These are phyloP conservation scores for Cladosporium cucumerinum DNA, from an alignment of 2,329 filamentous ascomycete genomes.

Conservation along the genomic window DNA sequence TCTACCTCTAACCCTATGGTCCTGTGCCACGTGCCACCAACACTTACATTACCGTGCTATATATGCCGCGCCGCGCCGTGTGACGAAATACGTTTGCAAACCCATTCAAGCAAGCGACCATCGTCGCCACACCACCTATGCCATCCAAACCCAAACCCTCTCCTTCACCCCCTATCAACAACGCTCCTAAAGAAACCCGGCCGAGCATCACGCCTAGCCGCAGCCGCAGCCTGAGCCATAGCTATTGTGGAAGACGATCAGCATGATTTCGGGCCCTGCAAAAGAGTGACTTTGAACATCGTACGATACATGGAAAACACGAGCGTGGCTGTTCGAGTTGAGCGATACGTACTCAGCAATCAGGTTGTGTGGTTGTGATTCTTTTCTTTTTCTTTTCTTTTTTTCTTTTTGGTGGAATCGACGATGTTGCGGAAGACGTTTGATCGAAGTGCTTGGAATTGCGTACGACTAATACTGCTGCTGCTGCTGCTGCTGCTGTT, in stretches of 20 bases:
- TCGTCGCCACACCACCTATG: not conserved
- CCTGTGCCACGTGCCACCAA: not conserved
- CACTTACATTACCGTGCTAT: not conserved
- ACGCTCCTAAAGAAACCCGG: not conserved
- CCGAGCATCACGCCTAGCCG: not conserved
- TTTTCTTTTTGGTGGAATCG: not conserved
- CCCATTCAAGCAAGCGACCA: too few relatives aligned
- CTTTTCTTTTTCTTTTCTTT: not conserved
- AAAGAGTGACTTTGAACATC: not conserved
- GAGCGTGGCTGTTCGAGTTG: not conserved
- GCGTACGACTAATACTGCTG: too few relatives aligned
- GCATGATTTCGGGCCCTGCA: not conserved
- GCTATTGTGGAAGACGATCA: not conserved
- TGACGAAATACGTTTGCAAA: too few relatives aligned
- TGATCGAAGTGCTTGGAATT: not conserved
- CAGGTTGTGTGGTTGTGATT: not conserved
- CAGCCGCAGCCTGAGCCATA: not conserved
- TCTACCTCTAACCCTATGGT: not conserved
- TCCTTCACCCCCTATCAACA: not conserved
- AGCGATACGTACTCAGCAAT: not conserved
- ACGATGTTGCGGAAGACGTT: not conserved
- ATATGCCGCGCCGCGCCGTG: too few relatives aligned
- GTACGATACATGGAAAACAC: not conserved
- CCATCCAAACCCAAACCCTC: not conserved
- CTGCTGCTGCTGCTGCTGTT: too few relatives aligned